These are phyloP conservation scores for Diaporthe citriasiana DNA, from an alignment of 2,329 filamentous ascomycete species.

Conservation along the genomic window DNA sequence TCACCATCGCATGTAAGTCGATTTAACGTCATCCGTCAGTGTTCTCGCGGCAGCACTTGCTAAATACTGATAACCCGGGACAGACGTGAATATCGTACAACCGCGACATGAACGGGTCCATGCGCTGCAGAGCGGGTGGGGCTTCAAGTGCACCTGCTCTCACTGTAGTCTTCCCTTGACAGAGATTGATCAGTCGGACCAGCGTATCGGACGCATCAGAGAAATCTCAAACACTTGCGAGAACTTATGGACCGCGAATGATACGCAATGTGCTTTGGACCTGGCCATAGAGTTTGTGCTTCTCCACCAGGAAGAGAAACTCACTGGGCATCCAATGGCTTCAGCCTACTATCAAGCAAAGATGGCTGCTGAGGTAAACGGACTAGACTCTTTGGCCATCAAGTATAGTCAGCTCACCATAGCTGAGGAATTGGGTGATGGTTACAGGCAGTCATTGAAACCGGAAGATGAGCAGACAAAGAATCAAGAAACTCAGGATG, in stretches of 20 bases:
- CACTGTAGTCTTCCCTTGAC: conserved; percentile 13
- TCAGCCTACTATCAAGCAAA: conserved; percentile 1
- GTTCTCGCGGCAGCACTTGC: neutral
- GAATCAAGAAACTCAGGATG: neutral
- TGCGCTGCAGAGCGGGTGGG: neutral
- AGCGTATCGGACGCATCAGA: conserved; percentile 1
- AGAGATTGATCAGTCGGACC: conserved; percentile 8
- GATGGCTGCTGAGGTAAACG: conserved; percentile 5
- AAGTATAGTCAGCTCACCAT: conserved; percentile 13
- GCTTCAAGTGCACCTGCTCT: conserved; percentile 19
- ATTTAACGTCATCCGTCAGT: neutral
- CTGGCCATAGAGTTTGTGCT: neutral
- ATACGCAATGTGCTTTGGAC: conserved; percentile 11
- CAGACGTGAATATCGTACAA: conserved; percentile 1
- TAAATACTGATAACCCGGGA: neutral
- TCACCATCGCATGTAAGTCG: conserved; percentile 21
- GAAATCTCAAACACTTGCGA: neutral
- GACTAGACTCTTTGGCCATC: neutral
- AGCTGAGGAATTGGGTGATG: conserved; percentile 3
- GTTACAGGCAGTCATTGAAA: neutral
- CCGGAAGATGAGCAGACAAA: neutral
- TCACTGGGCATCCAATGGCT: conserved; percentile 1
- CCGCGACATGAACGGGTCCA: neutral
- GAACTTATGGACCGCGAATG: neutral
- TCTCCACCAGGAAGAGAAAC: conserved; percentile 8